Conservation (phyloP, 1,284 basidiomycete species). For the Bondarzewia mesenterica region DNA sequence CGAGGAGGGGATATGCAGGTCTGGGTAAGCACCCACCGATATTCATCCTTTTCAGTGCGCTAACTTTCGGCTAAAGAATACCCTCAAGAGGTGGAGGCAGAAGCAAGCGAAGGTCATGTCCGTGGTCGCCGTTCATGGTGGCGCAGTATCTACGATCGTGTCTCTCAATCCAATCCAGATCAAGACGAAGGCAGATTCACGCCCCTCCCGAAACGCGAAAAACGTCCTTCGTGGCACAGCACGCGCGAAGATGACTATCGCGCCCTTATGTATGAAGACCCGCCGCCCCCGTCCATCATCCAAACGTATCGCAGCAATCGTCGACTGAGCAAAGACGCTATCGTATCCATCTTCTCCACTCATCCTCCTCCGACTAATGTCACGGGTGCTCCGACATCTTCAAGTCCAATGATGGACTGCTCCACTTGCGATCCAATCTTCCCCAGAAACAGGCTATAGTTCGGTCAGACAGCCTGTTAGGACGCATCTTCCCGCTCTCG, state of each 20-base stretch:
- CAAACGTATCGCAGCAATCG: conserved; percentile 23
- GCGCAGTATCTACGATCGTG: conserved; percentile 41
- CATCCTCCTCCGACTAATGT: not conserved
- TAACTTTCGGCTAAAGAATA: conserved; percentile 1
- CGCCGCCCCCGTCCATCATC: conserved; percentile 31
- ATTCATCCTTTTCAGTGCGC: not conserved
- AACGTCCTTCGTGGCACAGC: conserved; percentile 11
- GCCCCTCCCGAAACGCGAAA: conserved; percentile 9
- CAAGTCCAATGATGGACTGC: not conserved
- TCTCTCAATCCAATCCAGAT: conserved; percentile 37
- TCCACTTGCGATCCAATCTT: not conserved
- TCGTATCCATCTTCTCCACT: not conserved
- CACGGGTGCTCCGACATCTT: not conserved
- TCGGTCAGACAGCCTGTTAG: conserved; percentile 3
- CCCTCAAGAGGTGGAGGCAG: not conserved
- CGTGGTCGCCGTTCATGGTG: conserved; percentile 43
- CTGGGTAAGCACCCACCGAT: conserved; percentile 17
- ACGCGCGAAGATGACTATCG: conserved; percentile 15
- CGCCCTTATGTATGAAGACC: conserved; percentile 31
- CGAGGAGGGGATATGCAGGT: conserved; percentile 34
- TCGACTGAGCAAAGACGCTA: conserved; percentile 1
- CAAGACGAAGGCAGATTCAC: conserved; percentile 18
- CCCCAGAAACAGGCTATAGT: not conserved
- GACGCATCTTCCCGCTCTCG: not conserved
- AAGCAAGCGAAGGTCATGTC: conserved; percentile 12